Evolutionary conservation across 192 early-diverging fungal species (phyloP).

Genomic region (Piromyces finnis): DNA sequence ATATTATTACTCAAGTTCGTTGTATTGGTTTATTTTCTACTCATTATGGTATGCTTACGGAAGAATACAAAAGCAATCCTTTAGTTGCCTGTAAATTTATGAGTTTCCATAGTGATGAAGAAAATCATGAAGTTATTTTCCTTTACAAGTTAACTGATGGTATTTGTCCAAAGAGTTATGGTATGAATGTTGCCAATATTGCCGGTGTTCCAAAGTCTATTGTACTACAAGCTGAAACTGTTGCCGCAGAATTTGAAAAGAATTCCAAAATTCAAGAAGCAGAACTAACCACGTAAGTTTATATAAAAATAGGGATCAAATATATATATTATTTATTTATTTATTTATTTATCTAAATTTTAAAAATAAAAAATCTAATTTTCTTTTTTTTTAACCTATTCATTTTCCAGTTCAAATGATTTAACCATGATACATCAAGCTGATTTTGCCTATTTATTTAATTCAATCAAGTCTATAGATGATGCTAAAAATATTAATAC

Average conservation of each 20-base stretch:
- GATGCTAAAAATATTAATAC: background rate
- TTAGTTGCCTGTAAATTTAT: conserved; percentile 73
- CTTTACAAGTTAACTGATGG: conserved; percentile 77
- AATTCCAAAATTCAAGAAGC: background rate
- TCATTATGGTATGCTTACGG: conserved; percentile 84
- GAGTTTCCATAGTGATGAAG: conserved; percentile 48
- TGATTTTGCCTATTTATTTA: background rate
- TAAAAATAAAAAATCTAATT: too few species aligned
- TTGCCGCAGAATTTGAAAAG: conserved; percentile 60
- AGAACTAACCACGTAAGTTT: background rate
- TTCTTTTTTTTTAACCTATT: too few species aligned
- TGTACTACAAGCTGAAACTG: conserved; percentile 34
- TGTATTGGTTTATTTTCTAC: conserved; percentile 91
- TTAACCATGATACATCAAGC: background rate
- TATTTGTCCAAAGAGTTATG: conserved; percentile 80
- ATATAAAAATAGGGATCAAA: too few species aligned
- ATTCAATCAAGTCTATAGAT: background rate
- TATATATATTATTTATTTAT: too few species aligned
- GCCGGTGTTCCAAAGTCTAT: conserved; percentile 63
- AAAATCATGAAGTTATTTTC: conserved; percentile 76
- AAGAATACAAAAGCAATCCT: conserved; percentile 59
- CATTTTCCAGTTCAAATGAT: background rate
- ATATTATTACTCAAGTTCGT: conserved; percentile 57
- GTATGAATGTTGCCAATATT: conserved; percentile 98
- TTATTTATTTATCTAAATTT: too few species aligned